Evolutionary conservation across 148 eudicot genomes (phyloP).

Genomic region (Vaccinium macrocarpon): DNA sequence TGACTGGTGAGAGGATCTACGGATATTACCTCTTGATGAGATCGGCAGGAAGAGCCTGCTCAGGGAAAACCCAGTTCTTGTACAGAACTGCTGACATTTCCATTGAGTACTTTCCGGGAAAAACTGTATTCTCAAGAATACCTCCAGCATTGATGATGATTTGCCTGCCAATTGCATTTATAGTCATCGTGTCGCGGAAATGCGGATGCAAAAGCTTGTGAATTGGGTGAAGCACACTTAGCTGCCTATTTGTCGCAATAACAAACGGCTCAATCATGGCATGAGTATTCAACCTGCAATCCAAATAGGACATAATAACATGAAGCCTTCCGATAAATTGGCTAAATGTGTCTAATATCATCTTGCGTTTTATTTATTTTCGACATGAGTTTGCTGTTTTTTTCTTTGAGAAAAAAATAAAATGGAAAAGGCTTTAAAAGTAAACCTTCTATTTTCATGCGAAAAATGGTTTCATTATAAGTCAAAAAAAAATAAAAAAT

Average conservation of each 20-base stretch:
- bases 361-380: background rate
- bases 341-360: background rate
- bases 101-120: slow-evolving; percentile 37
- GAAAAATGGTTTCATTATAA: background rate
- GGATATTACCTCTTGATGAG: slow-evolving; percentile 22
- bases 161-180: slow-evolving; percentile 42
- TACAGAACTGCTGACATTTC: slow-evolving; percentile 34
- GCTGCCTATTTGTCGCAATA: slow-evolving; percentile 42
- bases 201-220: slow-evolving; percentile 45
- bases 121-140: slow-evolving; percentile 34
- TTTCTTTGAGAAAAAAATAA: background rate
- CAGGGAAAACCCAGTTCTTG: slow-evolving; percentile 26
- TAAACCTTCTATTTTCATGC: background rate
- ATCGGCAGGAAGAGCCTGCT: slow-evolving; percentile 19
- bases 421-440: background rate
- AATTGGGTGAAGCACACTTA: slow-evolving; percentile 49
- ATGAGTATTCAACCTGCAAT: slow-evolving; percentile 20
- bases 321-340: background rate
- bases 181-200: slow-evolving; percentile 42
- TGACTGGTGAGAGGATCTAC: background rate
- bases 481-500: too few species aligned
- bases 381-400: background rate
- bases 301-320: background rate
- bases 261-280: slow-evolving; percentile 24
- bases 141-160: slow-evolving; percentile 44